phyloP scores from a whole-genome alignment of 2,329 filamentous ascomycete species.

The Ophiostoma novo-ulmi region DNA sequence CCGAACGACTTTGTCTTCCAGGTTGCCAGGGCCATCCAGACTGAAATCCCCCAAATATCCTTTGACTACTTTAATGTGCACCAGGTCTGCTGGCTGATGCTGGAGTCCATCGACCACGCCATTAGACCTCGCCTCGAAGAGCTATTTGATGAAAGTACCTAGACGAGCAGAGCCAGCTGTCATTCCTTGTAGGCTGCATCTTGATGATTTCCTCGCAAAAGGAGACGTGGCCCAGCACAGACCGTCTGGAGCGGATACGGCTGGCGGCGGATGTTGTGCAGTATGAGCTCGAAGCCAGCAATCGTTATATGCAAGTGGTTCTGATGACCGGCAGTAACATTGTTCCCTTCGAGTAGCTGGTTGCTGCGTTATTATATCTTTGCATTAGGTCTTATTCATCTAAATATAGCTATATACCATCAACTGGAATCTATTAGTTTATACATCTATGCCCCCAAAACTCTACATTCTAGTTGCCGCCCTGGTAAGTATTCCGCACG shows the following conservation, averaged over 20 bases:
- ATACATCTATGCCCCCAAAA: too few species aligned
- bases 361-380: too few species aligned
- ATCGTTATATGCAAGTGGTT: too few species aligned
- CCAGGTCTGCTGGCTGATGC: not conserved
- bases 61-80: constrained; percentile 2
- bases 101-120: not conserved
- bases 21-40: not conserved
- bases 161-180: not conserved
- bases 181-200: not conserved
- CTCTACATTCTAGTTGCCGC: not conserved
- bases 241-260: not conserved
- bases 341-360: too few species aligned
- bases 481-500: constrained; percentile 3
- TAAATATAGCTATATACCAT: too few species aligned
- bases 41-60: not conserved
- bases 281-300: too few species aligned
- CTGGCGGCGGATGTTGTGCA: not conserved
- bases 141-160: too few species aligned
- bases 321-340: too few species aligned
- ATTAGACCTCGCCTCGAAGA: not conserved
- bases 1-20: not conserved
- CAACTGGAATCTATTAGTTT: too few species aligned
- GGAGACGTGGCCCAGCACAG: not conserved
- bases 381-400: too few species aligned
- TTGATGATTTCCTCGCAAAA: not conserved